phyloP scores from a whole-genome alignment of 129 eudicot genomes.

The Helianthus annuus region HanXRQr2.0-SUNRISE NC_035447.2:28561141-28561640 shows the following conservation, averaged over 20 bases:
- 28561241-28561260: constrained; percentile 94
- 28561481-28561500: neutral
- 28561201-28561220: constrained; percentile 94
- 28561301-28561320: constrained; percentile 43
- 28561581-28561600: neutral
- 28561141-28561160: constrained; percentile 95
- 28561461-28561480: neutral
- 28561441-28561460: neutral
- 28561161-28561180: constrained; percentile 95
- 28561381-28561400: too few relatives aligned
- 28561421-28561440: neutral
- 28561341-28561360: neutral
- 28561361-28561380: neutral
- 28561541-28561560: constrained; percentile 14
- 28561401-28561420: too few relatives aligned
- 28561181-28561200: constrained; percentile 94
- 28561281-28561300: constrained; percentile 95
- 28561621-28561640: constrained; percentile 6
- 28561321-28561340: neutral
- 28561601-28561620: constrained; percentile 18
- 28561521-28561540: constrained; percentile 1
- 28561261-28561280: constrained; percentile 96
- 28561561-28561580: neutral
- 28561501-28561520: neutral
- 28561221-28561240: constrained; percentile 98